Conservation (phyloP, 495 filamentous ascomycete genomes). For the Apodospora peruviana region DNA sequence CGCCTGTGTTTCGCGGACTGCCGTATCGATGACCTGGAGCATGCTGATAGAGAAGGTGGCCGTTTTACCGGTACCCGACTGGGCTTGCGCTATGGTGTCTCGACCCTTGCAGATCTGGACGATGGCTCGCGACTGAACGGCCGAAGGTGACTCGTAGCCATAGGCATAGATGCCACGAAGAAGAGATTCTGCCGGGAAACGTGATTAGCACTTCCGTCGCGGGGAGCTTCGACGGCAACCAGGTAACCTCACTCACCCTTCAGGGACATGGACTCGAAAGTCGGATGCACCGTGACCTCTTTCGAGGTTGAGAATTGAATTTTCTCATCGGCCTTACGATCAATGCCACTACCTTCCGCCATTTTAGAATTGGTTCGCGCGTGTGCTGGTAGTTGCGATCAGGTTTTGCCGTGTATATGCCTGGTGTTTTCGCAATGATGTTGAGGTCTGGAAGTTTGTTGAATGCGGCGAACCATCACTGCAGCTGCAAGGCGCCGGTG, state of each 20-base stretch:
- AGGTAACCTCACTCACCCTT: constrained; percentile 50
- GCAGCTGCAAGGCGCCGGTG: neutral
- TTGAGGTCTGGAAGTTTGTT: neutral
- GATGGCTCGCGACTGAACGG: constrained; percentile 94
- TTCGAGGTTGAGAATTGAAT: constrained; percentile 98
- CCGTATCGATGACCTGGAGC: constrained; percentile 94
- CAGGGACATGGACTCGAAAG: constrained; percentile 55
- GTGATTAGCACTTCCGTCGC: constrained; percentile 4
- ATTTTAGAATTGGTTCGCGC: constrained; percentile 46
- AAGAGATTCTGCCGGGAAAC: constrained; percentile 60
- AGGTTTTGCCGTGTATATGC: neutral
- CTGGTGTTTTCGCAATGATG: no score
- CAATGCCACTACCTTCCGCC: constrained; percentile 73
- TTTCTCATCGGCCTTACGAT: constrained; percentile 88
- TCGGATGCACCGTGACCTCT: constrained; percentile 80
- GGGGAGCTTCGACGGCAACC: neutral
- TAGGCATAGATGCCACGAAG: constrained; percentile 98
- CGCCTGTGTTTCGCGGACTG: constrained; percentile 90
- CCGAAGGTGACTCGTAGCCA: constrained; percentile 94
- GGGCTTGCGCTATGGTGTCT: constrained; percentile 98
- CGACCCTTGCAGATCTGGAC: constrained; percentile 98
- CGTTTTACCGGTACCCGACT: constrained; percentile 99
- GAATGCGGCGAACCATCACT: neutral
- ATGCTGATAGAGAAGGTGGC: constrained; percentile 98
- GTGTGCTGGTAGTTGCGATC: constrained; percentile 4